Percentiles rank a stretch among this genome's conserved stretches.
Evolutionary conservation across 768 basidiomycete genomes (phyloP).

Genomic region (Leccinum subgranulosum): DNA sequence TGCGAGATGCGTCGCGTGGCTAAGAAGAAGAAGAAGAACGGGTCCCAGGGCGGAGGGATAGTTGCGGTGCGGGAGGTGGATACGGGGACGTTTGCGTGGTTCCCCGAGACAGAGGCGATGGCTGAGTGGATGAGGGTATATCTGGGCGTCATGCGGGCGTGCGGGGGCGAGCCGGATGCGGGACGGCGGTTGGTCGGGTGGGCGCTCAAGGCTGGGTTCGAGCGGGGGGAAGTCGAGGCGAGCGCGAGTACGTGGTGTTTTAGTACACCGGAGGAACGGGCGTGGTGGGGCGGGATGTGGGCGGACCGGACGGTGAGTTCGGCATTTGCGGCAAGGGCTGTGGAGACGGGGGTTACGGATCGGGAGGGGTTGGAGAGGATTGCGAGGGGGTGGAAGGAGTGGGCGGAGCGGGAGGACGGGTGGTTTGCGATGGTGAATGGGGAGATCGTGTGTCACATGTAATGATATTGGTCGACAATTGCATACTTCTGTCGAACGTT

Average conservation of each 20-base stretch:
- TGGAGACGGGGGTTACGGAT: slow-evolving; percentile 25
- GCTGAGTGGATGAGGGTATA: slow-evolving; percentile 22
- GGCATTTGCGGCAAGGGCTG: slow-evolving; percentile 30
- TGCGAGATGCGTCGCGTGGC: slow-evolving; percentile 48
- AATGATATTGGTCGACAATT: slow-evolving; percentile 16
- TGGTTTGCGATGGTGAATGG: slow-evolving; percentile 34
- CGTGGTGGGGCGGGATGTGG: slow-evolving; percentile 39
- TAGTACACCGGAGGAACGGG: slow-evolving; percentile 33
- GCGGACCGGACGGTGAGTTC: slow-evolving; percentile 36
- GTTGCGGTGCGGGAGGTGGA: slow-evolving; percentile 46
- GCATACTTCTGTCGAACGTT: too few relatives aligned
- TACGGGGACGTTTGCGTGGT: slow-evolving; percentile 32
- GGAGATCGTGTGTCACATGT: slow-evolving; percentile 30
- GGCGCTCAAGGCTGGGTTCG: slow-evolving; percentile 38
- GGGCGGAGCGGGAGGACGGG: slow-evolving; percentile 32
- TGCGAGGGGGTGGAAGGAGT: slow-evolving; percentile 25
- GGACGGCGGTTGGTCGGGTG: slow-evolving; percentile 38
- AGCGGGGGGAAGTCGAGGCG: slow-evolving; percentile 23
- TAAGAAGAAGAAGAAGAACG: slow-evolving; percentile 15
- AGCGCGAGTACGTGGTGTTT: slow-evolving; percentile 37
- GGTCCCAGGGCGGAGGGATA: slow-evolving; percentile 35
- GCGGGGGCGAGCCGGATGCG: slow-evolving; percentile 38
- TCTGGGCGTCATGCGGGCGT: slow-evolving; percentile 22
- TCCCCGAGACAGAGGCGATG: slow-evolving; percentile 34
- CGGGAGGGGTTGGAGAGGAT: slow-evolving; percentile 23